These are phyloP conservation scores for Ophiostoma sp. DNA, from an alignment of 2,329 filamentous ascomycete species.

Conservation along the genomic window DNA sequence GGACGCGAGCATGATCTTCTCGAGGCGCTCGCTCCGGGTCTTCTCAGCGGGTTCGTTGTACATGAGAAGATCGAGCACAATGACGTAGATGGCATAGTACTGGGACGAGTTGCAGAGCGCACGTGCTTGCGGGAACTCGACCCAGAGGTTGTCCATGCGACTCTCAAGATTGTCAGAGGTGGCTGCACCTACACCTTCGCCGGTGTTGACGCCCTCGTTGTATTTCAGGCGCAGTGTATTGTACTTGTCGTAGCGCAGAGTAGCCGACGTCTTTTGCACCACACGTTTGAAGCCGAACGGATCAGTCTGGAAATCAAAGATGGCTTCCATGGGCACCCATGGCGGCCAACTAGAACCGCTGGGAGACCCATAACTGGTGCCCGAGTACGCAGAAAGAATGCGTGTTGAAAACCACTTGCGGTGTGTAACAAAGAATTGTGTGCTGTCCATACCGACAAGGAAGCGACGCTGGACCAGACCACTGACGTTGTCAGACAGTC, in stretches of 20 bases:
- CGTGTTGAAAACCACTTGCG: constrained; percentile 85
- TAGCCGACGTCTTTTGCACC: constrained; percentile 94
- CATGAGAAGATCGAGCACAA: constrained; percentile 90
- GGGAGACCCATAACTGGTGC: constrained; percentile 86
- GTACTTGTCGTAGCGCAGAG: constrained; percentile 94
- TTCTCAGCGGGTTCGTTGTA: constrained; percentile 97
- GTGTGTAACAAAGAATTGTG: constrained; percentile 96
- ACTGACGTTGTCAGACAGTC: constrained; percentile 88
- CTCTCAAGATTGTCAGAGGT: constrained; percentile 63
- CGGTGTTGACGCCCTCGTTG: constrained; percentile 81
- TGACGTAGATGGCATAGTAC: constrained; percentile 98
- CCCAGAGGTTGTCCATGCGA: constrained; percentile 94
- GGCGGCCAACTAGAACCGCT: constrained; percentile 89
- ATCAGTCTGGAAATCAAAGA: constrained; percentile 93
- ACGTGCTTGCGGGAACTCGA: constrained; percentile 90
- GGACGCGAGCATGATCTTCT: constrained; percentile 98
- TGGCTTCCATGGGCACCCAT: constrained; percentile 97
- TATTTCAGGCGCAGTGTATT: constrained; percentile 96
- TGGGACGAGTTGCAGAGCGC: constrained; percentile 97
- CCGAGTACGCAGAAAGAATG: constrained; percentile 88
- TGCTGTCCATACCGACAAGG: constrained; percentile 92
- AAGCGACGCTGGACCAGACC: constrained; percentile 94
- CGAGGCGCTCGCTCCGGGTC: constrained; percentile 89
- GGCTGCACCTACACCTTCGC: constrained; percentile 46
- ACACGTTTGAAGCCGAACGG: constrained; percentile 98